These are phyloP conservation scores for Pascua sp. DNA, from an alignment of 1,284 basidiomycete species.

Conservation along the genomic window DNA sequence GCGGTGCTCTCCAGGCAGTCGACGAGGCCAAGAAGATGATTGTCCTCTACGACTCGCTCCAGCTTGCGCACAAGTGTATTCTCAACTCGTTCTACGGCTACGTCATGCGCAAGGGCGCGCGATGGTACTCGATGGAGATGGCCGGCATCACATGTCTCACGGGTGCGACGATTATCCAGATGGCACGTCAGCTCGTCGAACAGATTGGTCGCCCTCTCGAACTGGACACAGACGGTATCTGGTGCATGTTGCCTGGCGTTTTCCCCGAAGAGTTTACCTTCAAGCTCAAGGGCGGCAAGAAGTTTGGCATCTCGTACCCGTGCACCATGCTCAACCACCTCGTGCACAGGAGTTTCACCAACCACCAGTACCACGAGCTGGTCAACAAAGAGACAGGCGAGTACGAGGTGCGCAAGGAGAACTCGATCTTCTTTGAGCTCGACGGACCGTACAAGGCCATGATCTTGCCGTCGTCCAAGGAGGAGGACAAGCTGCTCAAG, in stretches of 20 bases:
- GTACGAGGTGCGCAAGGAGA: slow-evolving; percentile 87
- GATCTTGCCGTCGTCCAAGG: slow-evolving; percentile 98
- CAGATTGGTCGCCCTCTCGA: slow-evolving; percentile 96
- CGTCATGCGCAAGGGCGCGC: slow-evolving; percentile 98
- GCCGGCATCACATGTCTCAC: slow-evolving; percentile 98
- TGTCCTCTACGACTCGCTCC: slow-evolving; percentile 98
- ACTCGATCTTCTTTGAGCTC: slow-evolving; percentile 99
- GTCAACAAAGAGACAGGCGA: slow-evolving; percentile 72
- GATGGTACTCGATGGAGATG: slow-evolving; percentile 99
- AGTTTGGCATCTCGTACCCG: slow-evolving; percentile 90
- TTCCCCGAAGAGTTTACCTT: slow-evolving; percentile 99
- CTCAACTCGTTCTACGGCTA: slow-evolving; percentile 99
- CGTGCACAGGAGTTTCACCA: slow-evolving; percentile 92
- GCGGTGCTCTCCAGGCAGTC: slow-evolving; percentile 73
- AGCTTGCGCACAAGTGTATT: slow-evolving; percentile 99
- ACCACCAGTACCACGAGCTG: slow-evolving; percentile 95
- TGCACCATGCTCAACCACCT: slow-evolving; percentile 99
- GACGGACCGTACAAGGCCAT: slow-evolving; percentile 99
- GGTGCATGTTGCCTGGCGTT: slow-evolving; percentile 98
- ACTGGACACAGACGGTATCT: slow-evolving; percentile 98
- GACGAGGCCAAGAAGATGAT: slow-evolving; percentile 99
- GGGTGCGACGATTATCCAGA: slow-evolving; percentile 98
- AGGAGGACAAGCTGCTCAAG: slow-evolving; percentile 98
- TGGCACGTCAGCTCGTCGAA: slow-evolving; percentile 97
- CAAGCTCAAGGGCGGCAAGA: slow-evolving; percentile 81